phyloP scores from a whole-genome alignment of 495 filamentous ascomycete genomes.

The Durotheca rogersii region DNA sequence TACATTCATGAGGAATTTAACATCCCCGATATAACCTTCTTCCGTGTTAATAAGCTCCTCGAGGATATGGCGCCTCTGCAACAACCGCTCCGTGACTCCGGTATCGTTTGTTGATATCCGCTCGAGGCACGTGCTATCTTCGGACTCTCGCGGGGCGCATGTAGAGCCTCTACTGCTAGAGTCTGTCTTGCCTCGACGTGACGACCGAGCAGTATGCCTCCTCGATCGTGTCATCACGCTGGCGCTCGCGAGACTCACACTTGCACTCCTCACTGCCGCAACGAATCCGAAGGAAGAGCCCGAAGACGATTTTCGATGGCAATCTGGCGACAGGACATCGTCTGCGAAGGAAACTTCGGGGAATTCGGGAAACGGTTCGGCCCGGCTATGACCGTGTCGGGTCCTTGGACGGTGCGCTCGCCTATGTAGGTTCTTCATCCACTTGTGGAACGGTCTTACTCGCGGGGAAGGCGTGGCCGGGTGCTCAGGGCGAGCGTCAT shows the following conservation, averaged over 20 bases:
- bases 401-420: conserved; percentile 46
- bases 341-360: conserved; percentile 42
- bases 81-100: conserved; percentile 65
- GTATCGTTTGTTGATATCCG: conserved; percentile 62
- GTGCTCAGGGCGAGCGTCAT: conserved; percentile 9
- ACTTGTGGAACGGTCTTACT: conserved; percentile 54
- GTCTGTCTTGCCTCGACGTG: conserved; percentile 57
- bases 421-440: conserved; percentile 58
- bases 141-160: conserved; percentile 59
- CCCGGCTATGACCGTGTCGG: conserved; percentile 27
- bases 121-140: conserved; percentile 62
- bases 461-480: conserved; percentile 12
- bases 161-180: conserved; percentile 63
- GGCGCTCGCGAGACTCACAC: conserved; percentile 66
- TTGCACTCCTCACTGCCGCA: conserved; percentile 73
- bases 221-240: conserved; percentile 64
- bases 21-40: conserved; percentile 81
- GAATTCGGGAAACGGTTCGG: conserved; percentile 51
- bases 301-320: conserved; percentile 62
- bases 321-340: conserved; percentile 24
- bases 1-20: conserved; percentile 84
- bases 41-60: conserved; percentile 85
- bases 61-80: conserved; percentile 73
- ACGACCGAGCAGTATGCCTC: conserved; percentile 52
- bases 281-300: conserved; percentile 73